Conservation (phyloP, 495 filamentous ascomycete genomes). For the Elasticomyces elasticus region DNA sequence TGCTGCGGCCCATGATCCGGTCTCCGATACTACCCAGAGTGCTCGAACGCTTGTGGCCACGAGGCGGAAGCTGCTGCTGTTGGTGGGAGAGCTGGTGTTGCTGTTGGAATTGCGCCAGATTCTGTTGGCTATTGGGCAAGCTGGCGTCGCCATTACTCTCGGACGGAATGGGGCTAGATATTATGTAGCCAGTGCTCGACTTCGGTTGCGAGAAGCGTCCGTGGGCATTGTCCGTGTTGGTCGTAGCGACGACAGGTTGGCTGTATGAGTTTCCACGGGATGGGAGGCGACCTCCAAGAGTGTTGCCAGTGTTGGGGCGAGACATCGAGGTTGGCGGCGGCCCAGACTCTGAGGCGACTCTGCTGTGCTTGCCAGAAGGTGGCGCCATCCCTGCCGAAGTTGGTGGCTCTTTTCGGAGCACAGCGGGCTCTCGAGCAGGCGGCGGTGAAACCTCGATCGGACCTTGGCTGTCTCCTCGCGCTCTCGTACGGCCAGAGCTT, state of each 20-base stretch:
- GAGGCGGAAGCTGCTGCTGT: constrained; percentile 31
- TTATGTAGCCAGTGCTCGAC: constrained; percentile 54
- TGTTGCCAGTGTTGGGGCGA: constrained; percentile 72
- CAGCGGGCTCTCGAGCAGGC: not conserved
- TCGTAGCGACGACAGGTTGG: constrained; percentile 75
- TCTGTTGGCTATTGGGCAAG: constrained; percentile 18
- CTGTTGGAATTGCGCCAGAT: constrained; percentile 37
- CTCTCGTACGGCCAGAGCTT: constrained; percentile 38
- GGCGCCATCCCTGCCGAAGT: constrained; percentile 34
- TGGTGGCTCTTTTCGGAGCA: constrained; percentile 14
- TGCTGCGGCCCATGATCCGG: constrained; percentile 68
- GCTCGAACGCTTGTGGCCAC: constrained; percentile 79
- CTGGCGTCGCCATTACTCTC: constrained; percentile 4
- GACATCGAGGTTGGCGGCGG: constrained; percentile 38
- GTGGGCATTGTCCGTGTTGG: constrained; percentile 83
- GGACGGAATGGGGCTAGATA: constrained; percentile 56
- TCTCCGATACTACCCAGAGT: constrained; percentile 73
- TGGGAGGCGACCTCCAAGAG: constrained; percentile 58
- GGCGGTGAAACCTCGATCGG: constrained; percentile 33
- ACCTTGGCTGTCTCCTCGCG: constrained; percentile 40
- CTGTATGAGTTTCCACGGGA: constrained; percentile 77
- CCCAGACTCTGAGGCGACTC: constrained; percentile 47
- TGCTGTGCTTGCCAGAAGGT: constrained; percentile 39
- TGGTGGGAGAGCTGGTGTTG: constrained; percentile 34
- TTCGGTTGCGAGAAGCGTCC: constrained; percentile 82